Evolutionary conservation across 2,329 filamentous ascomycete species (phyloP).

Genomic region (Acrocalymma vagum): DNA sequence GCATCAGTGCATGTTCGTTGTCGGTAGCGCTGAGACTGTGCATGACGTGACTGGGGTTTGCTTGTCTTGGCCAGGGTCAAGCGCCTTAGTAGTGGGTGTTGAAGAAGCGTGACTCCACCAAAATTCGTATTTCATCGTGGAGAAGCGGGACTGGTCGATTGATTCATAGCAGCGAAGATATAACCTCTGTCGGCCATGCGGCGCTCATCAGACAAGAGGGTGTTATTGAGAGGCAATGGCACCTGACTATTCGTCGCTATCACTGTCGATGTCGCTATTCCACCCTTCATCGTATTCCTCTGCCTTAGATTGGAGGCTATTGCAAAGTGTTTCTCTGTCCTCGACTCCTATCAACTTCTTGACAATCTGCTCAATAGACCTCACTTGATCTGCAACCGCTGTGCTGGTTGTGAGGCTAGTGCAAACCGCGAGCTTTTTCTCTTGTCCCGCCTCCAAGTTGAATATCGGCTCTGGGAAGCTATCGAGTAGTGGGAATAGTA

Average conservation of each 20-base stretch:
- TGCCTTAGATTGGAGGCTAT: conserved; percentile 81
- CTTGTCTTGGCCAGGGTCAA: conserved; percentile 15
- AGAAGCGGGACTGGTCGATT: too few species aligned
- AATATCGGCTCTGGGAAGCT: conserved; percentile 82
- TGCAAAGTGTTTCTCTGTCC: conserved; percentile 84
- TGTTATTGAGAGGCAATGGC: too few species aligned
- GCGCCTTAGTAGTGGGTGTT: conserved; percentile 18
- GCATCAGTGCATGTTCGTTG: conserved; percentile 20
- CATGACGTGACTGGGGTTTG: conserved; percentile 16
- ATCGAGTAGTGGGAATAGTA: conserved; percentile 80
- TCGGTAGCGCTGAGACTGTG: conserved; percentile 29
- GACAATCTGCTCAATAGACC: conserved; percentile 70
- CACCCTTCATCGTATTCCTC: conserved; percentile 92
- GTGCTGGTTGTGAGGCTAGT: conserved; percentile 76
- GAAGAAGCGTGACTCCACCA: too few species aligned
- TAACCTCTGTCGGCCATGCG: too few species aligned
- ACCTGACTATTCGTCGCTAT: conserved; percentile 66
- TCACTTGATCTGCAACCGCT: conserved; percentile 73
- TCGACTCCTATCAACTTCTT: conserved; percentile 72
- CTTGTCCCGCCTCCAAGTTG: conserved; percentile 50
- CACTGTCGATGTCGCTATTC: conserved; percentile 72
- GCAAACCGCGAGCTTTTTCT: conserved; percentile 55
- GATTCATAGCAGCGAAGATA: too few species aligned
- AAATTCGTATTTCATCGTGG: too few species aligned
- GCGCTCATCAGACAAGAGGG: too few species aligned